Evolutionary conservation across 768 basidiomycete genomes (phyloP), one percentile per base, ranked within the genome.

Genomic region (Phlebiopsis flavidoalba): DNA sequence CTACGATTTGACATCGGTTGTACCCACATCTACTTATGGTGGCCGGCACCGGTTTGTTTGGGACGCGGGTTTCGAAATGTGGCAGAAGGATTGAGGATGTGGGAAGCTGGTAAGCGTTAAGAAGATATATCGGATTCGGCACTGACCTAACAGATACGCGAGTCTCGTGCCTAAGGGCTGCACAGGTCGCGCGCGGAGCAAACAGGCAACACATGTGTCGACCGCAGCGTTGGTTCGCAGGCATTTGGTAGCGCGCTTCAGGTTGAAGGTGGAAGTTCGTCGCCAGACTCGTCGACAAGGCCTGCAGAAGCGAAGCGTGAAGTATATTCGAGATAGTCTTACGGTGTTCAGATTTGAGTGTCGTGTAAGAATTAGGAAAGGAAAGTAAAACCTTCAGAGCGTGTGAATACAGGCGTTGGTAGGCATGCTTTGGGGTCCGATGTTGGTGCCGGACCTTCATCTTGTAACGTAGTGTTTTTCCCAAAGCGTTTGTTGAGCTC

Each of bases 211-310:
- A 96, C 81, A 67, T 92, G 80, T 17, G 79, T 80, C 7, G 88
- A 83, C 73, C 93, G 94, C 64, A 95, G 84, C 0, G 78, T 79
- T 11, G 91, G n/a, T n/a, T 89, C 0, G 92, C 83, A 0, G 87
- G 76, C 48, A 95, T 86, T n/a, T 0, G 94, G 93, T 68, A 93
- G 90, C 1, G 82, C 71, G 0, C 83, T 79, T 0, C n/a, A n/a
- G n/a, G n/a, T n/a, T n/a, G n/a, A n/a, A n/a, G 79, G 52, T 0
- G 84, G 81, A 1, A 83, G 69, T 0, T 79, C 68, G 0, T n/a
- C n/a, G 76, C 66, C 3, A 87, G 74, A 0, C 76, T 73, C 7
- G 81, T 80, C 12, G 74, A 72, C 60, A 93, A 83, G 0, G 83
- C 83, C 65, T 92, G 91, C 2, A 92, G 69, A 21, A 91, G 79